Percentiles rank a stretch among this genome's conserved stretches.
phyloP scores from a whole-genome alignment of 441 rosid genomes.

The Erodium trifolium region DNA sequence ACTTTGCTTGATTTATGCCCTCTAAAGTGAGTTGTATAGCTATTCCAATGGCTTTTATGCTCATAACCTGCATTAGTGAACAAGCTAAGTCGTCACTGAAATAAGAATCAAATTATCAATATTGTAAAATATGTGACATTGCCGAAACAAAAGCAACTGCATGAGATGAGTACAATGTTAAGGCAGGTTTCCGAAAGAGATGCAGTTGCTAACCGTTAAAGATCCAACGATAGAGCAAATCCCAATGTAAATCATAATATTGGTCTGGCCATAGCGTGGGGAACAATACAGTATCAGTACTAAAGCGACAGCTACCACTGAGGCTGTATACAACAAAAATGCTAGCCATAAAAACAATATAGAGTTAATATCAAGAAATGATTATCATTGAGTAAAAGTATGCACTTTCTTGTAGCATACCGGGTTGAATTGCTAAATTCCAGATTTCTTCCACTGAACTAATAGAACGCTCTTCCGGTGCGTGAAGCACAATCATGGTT shows the following conservation, averaged over 20 bases:
- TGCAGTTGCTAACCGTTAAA: constrained; percentile 37
- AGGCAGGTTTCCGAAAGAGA: background rate
- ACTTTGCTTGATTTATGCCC: constrained; percentile 63
- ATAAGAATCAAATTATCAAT: background rate
- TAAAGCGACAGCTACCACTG: constrained; percentile 43
- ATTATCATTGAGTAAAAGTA: background rate
- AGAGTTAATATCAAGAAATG: constrained; percentile 12
- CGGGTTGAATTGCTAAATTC: constrained; percentile 64
- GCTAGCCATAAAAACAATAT: constrained; percentile 31
- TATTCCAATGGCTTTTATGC: constrained; percentile 87
- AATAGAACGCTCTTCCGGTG: constrained; percentile 46
- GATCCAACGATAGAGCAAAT: constrained; percentile 63
- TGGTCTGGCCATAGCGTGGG: constrained; percentile 63
- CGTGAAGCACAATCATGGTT: constrained; percentile 56
- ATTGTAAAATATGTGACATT: background rate
- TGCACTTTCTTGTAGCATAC: constrained; percentile 19
- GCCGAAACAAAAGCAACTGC: background rate
- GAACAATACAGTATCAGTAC: constrained; percentile 44
- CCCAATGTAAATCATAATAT: constrained; percentile 55
- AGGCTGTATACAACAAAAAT: constrained; percentile 52
- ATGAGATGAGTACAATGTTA: constrained; percentile 1
- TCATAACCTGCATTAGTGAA: constrained; percentile 63
- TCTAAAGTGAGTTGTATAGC: constrained; percentile 77
- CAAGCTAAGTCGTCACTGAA: background rate
- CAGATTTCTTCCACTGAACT: constrained; percentile 52